Conservation (phyloP, 176 grass and related monocot species). For the Ensete ventricosum region DNA sequence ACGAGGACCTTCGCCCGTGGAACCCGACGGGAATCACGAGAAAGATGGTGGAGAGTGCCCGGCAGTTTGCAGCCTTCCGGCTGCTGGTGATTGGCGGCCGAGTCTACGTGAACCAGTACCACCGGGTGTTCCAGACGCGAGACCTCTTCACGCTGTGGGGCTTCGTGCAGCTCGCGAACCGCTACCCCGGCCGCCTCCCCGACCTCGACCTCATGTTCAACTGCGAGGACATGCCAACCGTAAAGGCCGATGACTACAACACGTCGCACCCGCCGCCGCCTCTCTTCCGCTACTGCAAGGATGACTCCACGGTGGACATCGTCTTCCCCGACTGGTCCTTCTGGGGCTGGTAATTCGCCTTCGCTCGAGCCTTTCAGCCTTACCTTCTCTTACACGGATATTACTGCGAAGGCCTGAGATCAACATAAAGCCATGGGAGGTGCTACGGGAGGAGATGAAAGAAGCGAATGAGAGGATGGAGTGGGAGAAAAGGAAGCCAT, state of each 20-base stretch:
- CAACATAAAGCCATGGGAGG: conserved; percentile 38
- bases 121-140: conserved; percentile 39
- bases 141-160: conserved; percentile 72
- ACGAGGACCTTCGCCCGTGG: conserved; percentile 54
- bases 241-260: conserved; percentile 24
- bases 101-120: conserved; percentile 51
- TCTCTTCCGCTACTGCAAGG: conserved; percentile 37
- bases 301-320: conserved; percentile 34
- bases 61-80: conserved; percentile 34
- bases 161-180: conserved; percentile 44
- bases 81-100: conserved; percentile 41
- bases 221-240: conserved; percentile 40
- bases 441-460: conserved; percentile 24
- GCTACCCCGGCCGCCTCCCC: conserved; percentile 49
- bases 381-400: too few relatives aligned
- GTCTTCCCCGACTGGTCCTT: conserved; percentile 88
- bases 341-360: conserved; percentile 53
- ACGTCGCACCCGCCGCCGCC: neutral
- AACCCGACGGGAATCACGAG: conserved; percentile 41
- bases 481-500: conserved; percentile 40
- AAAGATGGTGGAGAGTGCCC: conserved; percentile 37
- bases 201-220: conserved; percentile 75
- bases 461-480: conserved; percentile 24
- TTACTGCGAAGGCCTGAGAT: conserved; percentile 24
- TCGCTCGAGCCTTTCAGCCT: too few relatives aligned